Evolutionary conservation across 768 basidiomycete species (phyloP).

Genomic region (Leucogyrophana mollusca): DNA sequence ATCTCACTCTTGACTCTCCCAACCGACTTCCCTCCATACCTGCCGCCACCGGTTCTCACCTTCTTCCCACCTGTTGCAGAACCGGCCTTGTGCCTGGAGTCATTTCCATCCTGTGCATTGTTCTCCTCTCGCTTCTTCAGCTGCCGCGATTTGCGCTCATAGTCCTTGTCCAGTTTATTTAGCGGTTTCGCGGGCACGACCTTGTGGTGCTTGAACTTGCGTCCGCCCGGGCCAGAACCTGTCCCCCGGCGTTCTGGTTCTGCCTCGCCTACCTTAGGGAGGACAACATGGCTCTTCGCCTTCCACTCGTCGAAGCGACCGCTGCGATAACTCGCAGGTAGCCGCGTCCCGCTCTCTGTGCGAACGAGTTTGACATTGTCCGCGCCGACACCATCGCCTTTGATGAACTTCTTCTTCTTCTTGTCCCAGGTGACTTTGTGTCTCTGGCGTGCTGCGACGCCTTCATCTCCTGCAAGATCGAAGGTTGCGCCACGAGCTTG

Average conservation of each 20-base stretch:
- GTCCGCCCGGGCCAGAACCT: conserved; percentile 40
- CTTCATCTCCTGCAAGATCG: conserved; percentile 80
- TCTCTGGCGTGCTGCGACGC: conserved; percentile 54
- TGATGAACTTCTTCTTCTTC: conserved; percentile 92
- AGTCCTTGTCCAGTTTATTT: conserved; percentile 69
- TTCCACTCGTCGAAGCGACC: conserved; percentile 98
- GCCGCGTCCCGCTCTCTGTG: conserved; percentile 86
- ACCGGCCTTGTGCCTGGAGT: conserved; percentile 15
- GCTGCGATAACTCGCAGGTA: conserved; percentile 90
- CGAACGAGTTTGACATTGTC: conserved; percentile 94
- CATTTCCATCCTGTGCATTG: conserved; percentile 22
- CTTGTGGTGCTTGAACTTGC: conserved; percentile 74
- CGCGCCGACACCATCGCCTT: conserved; percentile 80
- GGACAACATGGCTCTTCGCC: conserved; percentile 62
- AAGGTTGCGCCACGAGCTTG: conserved; percentile 81
- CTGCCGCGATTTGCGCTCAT: conserved; percentile 70
- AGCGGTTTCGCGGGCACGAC: conserved; percentile 66
- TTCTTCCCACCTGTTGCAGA: conserved; percentile 32
- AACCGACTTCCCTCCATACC: conserved; percentile 59
- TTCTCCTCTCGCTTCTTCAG: conserved; percentile 53
- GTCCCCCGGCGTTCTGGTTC: conserved; percentile 47
- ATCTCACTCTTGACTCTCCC: conserved; percentile 77
- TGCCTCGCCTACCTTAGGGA: conserved; percentile 83
- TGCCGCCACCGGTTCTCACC: conserved; percentile 33
- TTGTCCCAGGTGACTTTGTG: conserved; percentile 88